These are phyloP conservation scores for Cladobotryum protrusum DNA, from an alignment of 2,329 filamentous ascomycete genomes.

Conservation along the genomic window DNA sequence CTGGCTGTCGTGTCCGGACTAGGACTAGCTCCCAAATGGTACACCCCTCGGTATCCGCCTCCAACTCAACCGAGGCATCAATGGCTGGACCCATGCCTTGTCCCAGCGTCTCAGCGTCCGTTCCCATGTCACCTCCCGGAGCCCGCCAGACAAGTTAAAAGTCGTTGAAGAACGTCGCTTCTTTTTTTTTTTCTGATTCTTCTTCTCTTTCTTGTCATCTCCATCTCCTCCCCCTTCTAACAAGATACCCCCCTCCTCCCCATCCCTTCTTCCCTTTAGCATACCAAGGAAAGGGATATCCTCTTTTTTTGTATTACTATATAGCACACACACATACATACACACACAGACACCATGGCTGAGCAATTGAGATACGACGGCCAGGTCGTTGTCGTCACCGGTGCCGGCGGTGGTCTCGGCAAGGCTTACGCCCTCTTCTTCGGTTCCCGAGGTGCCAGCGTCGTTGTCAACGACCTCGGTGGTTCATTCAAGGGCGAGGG, in stretches of 20 bases:
- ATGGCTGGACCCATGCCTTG: not conserved
- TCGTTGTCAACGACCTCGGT: conserved; percentile 95
- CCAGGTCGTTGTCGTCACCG: conserved; percentile 78
- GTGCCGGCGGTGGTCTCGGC: conserved; percentile 72
- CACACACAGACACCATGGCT: conserved; percentile 44
- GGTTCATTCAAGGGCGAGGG: conserved; percentile 92
- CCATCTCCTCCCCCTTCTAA: not conserved
- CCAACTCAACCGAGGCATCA: not conserved
- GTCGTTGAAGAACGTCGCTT: not conserved
- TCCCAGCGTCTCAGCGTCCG: no score
- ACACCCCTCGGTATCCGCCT: not conserved
- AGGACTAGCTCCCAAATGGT: not conserved
- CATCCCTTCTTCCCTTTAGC: not conserved
- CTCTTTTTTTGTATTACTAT: not conserved
- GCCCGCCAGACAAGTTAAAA: not conserved
- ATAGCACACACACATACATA: not conserved
- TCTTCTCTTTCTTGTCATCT: not conserved
- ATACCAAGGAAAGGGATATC: not conserved
- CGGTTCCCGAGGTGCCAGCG: conserved; percentile 81
- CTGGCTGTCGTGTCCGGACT: not conserved
- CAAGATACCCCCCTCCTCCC: not conserved
- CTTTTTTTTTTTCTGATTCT: not conserved
- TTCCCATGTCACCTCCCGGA: not conserved
- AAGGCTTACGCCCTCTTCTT: conserved; percentile 87
- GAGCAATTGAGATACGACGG: conserved; percentile 72